Evolutionary conservation across 768 basidiomycete species (phyloP).

Genomic region (Agrocybe chaxingu): DNA sequence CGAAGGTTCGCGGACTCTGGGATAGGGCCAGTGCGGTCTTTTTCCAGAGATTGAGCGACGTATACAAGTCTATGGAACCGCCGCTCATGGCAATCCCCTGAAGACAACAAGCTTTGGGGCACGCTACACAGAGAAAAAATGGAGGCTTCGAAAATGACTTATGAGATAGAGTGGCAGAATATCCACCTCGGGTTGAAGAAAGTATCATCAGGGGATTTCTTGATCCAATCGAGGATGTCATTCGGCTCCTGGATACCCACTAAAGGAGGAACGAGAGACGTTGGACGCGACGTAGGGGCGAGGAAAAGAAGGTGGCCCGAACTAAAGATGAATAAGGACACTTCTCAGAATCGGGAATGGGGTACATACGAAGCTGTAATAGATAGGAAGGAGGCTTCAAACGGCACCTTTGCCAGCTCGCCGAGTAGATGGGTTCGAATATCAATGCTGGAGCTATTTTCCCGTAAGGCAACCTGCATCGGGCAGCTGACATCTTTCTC

Average conservation of each 20-base stretch:
- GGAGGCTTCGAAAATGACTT: background rate
- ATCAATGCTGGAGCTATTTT: slow-evolving; percentile 6
- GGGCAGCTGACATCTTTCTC: slow-evolving; percentile 4
- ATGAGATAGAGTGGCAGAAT: background rate
- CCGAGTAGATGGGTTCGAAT: slow-evolving; percentile 5
- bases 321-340: slow-evolving; percentile 27
- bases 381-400: background rate
- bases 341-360: background rate
- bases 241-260: slow-evolving; percentile 23
- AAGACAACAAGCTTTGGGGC: slow-evolving; percentile 6
- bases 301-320: slow-evolving; percentile 60
- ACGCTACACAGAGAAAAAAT: slow-evolving; percentile 8
- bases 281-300: slow-evolving; percentile 27
- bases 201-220: slow-evolving; percentile 19
- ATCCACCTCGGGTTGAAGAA: slow-evolving; percentile 54
- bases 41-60: background rate
- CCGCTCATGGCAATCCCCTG: background rate
- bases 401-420: background rate
- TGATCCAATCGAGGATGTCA: slow-evolving; percentile 42
- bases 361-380: slow-evolving; percentile 17
- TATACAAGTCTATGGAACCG: slow-evolving; percentile 11
- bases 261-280: slow-evolving; percentile 46
- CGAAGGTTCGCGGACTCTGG: background rate
- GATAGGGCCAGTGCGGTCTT: background rate
- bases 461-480: background rate